phyloP scores from a whole-genome alignment of 805 yeast species.

The Starmera dryadoides region DNA sequence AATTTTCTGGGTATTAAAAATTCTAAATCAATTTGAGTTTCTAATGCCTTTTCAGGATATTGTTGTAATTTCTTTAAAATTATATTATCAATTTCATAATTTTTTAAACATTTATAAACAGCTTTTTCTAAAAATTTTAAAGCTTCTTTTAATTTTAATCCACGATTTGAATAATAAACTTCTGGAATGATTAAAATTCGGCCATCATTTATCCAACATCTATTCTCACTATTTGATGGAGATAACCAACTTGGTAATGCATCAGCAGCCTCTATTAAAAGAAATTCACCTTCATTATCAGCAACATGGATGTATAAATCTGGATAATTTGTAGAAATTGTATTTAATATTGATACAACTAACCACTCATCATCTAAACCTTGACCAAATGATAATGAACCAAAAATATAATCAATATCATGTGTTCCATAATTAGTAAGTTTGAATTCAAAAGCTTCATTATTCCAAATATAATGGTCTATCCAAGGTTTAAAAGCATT shows the following conservation, averaged over 20 bases:
- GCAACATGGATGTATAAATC: conserved; percentile 36
- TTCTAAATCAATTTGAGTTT: conserved; percentile 12
- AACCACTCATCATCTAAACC: conserved; percentile 38
- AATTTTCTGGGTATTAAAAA: conserved; percentile 9
- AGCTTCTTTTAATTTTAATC: conserved; percentile 31
- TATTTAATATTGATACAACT: conserved; percentile 30
- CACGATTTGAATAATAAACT: conserved; percentile 24
- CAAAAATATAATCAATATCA: conserved; percentile 19
- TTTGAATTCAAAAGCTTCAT: conserved; percentile 11
- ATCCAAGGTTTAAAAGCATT: conserved; percentile 28
- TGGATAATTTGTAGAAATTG: conserved; percentile 25
- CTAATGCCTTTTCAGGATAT: conserved; percentile 25
- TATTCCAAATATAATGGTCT: conserved; percentile 35
- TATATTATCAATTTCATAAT: conserved; percentile 14
- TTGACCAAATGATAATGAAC: conserved; percentile 37
- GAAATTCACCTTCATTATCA: conserved; percentile 52
- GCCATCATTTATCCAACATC: conserved; percentile 46
- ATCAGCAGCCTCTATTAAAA: conserved; percentile 43
- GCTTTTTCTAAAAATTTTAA: conserved; percentile 31
- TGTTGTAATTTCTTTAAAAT: conserved; percentile 11
- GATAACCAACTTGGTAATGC: conserved; percentile 39
- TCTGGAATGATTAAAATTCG: conserved; percentile 32
- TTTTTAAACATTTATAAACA: conserved; percentile 26
- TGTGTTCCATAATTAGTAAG: conserved; percentile 1
- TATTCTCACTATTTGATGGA: conserved; percentile 38